Evolutionary conservation across 2,329 filamentous ascomycete species (phyloP).

Genomic region (Arthrinium phaeospermum): DNA sequence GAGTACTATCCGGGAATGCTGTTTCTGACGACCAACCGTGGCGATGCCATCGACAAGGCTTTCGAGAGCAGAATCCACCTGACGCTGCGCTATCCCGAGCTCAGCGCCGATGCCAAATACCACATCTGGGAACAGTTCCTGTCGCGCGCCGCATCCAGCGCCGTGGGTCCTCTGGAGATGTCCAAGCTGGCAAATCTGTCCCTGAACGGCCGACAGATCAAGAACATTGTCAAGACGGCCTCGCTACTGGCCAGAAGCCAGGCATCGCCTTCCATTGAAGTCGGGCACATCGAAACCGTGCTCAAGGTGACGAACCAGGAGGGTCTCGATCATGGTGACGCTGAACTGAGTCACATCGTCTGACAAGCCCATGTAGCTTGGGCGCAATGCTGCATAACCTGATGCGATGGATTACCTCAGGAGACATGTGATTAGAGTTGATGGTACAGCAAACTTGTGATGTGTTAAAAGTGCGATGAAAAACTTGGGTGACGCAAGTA

Average conservation of each 20-base stretch:
- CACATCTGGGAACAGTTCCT: constrained; percentile 37
- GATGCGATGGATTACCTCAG: neutral
- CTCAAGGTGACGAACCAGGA: neutral
- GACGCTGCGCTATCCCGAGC: constrained; percentile 30
- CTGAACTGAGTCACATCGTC: neutral
- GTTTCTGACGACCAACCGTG: constrained; percentile 32
- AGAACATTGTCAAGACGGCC: constrained; percentile 36
- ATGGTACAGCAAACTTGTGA: neutral
- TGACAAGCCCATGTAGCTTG: neutral
- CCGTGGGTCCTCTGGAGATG: constrained; percentile 21
- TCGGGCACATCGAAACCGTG: neutral
- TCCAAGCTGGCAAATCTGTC: constrained; percentile 27
- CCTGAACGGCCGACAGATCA: constrained; percentile 41
- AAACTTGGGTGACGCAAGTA: neutral
- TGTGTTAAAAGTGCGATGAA: neutral
- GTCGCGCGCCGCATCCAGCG: constrained; percentile 23
- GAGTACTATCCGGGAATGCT: constrained; percentile 30
- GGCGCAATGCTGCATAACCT: neutral
- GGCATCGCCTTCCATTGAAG: neutral
- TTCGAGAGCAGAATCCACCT: constrained; percentile 33
- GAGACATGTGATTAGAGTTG: neutral
- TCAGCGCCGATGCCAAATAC: constrained; percentile 26
- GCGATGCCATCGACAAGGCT: constrained; percentile 30
- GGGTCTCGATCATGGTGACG: no score
- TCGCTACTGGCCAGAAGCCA: neutral